These are phyloP conservation scores for Aphanomyces stellatus DNA, from an alignment of 352 stramenopile species.

Conservation along the genomic window DNA sequence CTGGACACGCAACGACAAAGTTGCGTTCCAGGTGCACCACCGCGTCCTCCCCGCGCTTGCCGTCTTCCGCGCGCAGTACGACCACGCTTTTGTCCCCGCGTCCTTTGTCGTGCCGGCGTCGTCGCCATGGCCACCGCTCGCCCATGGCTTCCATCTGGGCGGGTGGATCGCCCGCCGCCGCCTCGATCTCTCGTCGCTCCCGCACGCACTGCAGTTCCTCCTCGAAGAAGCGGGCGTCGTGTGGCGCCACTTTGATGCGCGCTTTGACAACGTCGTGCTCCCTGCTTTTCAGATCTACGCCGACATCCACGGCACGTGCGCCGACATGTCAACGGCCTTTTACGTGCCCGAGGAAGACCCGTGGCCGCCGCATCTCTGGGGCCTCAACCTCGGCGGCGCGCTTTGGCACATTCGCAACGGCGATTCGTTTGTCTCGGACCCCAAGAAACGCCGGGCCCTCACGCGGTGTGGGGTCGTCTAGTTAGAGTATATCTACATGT, in stretches of 20 bases:
- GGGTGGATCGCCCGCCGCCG: conserved; percentile 67
- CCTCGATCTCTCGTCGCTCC: conserved; percentile 34
- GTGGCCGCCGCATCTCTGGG: conserved; percentile 53
- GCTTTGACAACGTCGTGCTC: conserved; percentile 53
- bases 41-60: conserved; percentile 51
- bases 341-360: conserved; percentile 44
- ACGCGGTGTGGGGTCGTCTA: conserved; percentile 34
- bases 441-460: conserved; percentile 55
- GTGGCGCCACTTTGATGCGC: conserved; percentile 62
- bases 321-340: conserved; percentile 67
- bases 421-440: conserved; percentile 62
- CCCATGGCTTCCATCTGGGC: conserved; percentile 53
- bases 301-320: conserved; percentile 38
- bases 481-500: background rate
- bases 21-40: conserved; percentile 42
- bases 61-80: conserved; percentile 39
- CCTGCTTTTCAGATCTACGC: conserved; percentile 59
- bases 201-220: conserved; percentile 32
- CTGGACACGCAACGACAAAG: conserved; percentile 73
- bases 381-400: conserved; percentile 59
- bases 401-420: conserved; percentile 82
- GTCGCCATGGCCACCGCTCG: conserved; percentile 41
- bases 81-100: conserved; percentile 42
- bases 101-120: conserved; percentile 58
- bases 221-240: conserved; percentile 58